Conservation (phyloP, 2,329 filamentous ascomycete genomes). For the Botrytis byssoidea region DNA sequence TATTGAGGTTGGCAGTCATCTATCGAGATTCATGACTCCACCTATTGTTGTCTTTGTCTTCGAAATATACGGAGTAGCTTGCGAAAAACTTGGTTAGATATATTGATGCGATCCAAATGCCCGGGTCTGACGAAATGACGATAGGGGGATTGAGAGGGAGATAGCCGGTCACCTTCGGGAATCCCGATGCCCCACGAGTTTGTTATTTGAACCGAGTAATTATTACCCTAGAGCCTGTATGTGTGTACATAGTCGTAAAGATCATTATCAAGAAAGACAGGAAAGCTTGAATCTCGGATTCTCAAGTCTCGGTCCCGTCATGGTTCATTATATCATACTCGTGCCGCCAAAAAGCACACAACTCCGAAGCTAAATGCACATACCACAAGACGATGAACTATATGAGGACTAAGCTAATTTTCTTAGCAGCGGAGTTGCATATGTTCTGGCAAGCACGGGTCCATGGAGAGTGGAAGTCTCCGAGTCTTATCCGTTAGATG, state of each 20-base stretch:
- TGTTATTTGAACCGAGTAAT: not conserved
- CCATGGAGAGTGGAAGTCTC: not conserved
- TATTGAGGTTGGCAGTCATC: not conserved
- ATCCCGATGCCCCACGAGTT: not conserved
- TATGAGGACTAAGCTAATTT: not conserved
- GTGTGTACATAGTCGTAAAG: not conserved
- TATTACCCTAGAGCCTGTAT: not conserved
- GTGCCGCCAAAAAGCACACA: not conserved
- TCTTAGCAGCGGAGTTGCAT: not conserved
- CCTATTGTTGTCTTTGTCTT: not conserved
- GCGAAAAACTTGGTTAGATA: not conserved
- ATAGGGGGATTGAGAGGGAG: not conserved
- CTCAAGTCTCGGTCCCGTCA: not conserved
- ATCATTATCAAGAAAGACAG: not conserved
- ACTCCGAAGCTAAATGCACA: not conserved
- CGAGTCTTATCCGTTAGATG: not conserved
- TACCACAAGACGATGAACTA: not conserved
- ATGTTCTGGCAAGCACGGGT: not conserved
- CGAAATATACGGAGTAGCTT: not conserved
- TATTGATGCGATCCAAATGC: not conserved
- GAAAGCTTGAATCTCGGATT: not conserved
- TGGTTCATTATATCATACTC: not conserved
- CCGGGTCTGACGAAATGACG: not conserved
- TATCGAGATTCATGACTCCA: slow-evolving; percentile 1
- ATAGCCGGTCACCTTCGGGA: not conserved